Evolutionary conservation across 2,329 filamentous ascomycete species (phyloP).

Genomic region (Berkeleyomyces rouxiae): DNA sequence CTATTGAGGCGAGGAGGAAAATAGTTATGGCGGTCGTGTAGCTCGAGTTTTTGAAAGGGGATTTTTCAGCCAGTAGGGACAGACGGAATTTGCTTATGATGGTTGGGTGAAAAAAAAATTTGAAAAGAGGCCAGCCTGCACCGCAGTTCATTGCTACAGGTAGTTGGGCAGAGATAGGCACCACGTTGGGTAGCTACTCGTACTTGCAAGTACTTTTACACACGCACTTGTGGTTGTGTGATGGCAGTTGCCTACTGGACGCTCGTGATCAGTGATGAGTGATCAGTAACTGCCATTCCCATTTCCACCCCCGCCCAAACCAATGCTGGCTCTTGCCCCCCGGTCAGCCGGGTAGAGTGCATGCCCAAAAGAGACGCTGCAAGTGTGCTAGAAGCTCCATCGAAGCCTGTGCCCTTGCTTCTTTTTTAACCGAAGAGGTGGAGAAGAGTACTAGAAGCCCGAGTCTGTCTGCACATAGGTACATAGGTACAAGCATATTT

Average conservation of each 20-base stretch:
- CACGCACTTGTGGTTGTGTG: too few relatives aligned
- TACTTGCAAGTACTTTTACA: too few relatives aligned
- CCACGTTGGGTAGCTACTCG: too few relatives aligned
- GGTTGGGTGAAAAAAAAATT: too few relatives aligned
- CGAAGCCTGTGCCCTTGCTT: background rate
- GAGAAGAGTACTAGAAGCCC: background rate
- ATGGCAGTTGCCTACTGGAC: too few relatives aligned
- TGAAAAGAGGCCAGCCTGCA: too few relatives aligned
- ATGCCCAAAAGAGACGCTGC: background rate
- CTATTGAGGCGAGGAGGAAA: background rate
- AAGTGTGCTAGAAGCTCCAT: constrained; percentile 4
- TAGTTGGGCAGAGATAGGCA: too few relatives aligned
- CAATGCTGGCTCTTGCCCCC: background rate
- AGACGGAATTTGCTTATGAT: too few relatives aligned
- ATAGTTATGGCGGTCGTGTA: background rate
- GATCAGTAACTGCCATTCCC: background rate
- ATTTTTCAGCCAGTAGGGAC: too few relatives aligned
- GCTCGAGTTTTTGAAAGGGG: too few relatives aligned
- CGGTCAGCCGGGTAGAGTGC: background rate
- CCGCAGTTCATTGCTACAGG: too few relatives aligned
- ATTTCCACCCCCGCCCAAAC: background rate
- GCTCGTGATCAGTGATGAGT: too few relatives aligned
- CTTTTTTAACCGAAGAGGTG: background rate
- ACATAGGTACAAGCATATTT: background rate
- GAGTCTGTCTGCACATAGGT: background rate